These are phyloP conservation scores for Phytophthora hybrid DNA, from an alignment of 352 stramenopile genomes.

Conservation along the genomic window DNA sequence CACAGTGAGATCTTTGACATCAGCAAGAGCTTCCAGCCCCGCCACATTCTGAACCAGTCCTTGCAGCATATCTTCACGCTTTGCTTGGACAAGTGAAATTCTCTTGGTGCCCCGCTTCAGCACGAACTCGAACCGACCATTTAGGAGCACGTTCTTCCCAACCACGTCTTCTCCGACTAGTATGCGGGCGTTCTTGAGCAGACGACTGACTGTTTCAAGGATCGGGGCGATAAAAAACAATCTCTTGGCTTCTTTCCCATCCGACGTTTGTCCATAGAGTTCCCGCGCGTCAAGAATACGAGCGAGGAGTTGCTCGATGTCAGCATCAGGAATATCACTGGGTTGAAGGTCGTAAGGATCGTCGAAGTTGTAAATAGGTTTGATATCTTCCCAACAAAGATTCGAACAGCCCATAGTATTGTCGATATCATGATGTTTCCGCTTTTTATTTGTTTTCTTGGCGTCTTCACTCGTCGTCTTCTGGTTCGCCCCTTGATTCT, in stretches of 20 bases:
- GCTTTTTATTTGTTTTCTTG: slow-evolving; percentile 24
- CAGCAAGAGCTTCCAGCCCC: slow-evolving; percentile 38
- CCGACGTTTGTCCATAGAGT: slow-evolving; percentile 17
- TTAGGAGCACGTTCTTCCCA: slow-evolving; percentile 35
- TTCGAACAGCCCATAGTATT: slow-evolving; percentile 22
- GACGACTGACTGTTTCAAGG: slow-evolving; percentile 28
- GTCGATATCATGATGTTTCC: slow-evolving; percentile 25
- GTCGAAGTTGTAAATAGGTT: slow-evolving; percentile 29
- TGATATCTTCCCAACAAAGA: slow-evolving; percentile 34
- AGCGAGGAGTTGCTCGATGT: slow-evolving; percentile 30
- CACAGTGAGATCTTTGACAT: slow-evolving; percentile 34
- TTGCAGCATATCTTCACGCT: slow-evolving; percentile 40
- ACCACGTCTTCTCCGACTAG: slow-evolving; percentile 27
- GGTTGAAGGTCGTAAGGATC: slow-evolving; percentile 27
- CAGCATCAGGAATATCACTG: slow-evolving; percentile 25
- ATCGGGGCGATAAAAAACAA: slow-evolving; percentile 21
- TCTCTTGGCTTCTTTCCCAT: slow-evolving; percentile 30
- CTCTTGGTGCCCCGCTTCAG: slow-evolving; percentile 38
- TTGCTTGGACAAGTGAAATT: slow-evolving; percentile 40
- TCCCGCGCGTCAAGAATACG: slow-evolving; percentile 17
- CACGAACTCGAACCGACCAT: slow-evolving; percentile 46
- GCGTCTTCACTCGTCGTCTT: slow-evolving; percentile 29
- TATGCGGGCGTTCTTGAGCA: slow-evolving; percentile 30
- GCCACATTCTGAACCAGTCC: slow-evolving; percentile 40
- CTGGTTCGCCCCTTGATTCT: slow-evolving; percentile 25